These are phyloP conservation scores for Neopestalotiopsis sp. DNA, from an alignment of 2,329 filamentous ascomycete species.

Conservation along the genomic window DNA sequence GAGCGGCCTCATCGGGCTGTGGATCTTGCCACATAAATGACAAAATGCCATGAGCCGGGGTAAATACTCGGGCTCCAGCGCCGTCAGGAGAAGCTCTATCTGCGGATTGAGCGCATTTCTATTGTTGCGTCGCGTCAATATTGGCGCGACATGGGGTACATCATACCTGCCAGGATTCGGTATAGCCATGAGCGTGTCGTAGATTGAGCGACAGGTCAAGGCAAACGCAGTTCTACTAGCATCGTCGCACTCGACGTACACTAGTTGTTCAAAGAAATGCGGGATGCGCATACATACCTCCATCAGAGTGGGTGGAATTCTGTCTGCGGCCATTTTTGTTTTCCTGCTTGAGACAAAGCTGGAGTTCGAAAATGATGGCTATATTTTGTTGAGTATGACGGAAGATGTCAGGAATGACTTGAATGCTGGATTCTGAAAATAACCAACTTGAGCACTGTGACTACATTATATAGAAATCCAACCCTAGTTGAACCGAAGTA, in stretches of 20 bases:
- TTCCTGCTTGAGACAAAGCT: too few relatives aligned
- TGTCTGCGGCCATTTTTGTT: not conserved
- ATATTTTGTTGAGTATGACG: not conserved
- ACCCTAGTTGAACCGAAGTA: not conserved
- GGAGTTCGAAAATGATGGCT: not conserved
- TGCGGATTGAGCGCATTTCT: too few relatives aligned
- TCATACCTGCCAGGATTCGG: not conserved
- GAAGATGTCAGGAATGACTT: not conserved
- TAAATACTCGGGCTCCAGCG: too few relatives aligned
- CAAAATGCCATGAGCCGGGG: too few relatives aligned
- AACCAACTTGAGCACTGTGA: not conserved
- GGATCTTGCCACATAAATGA: too few relatives aligned
- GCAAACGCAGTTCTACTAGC: not conserved
- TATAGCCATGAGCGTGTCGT: not conserved
- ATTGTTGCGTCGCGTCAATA: too few relatives aligned
- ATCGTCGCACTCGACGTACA: not conserved
- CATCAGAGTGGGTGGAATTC: not conserved
- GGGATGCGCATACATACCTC: not conserved
- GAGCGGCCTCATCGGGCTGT: too few relatives aligned
- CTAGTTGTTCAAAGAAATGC: not conserved
- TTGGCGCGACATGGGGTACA: too few relatives aligned
- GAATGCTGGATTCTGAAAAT: not conserved
- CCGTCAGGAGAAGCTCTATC: too few relatives aligned
- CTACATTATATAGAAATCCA: not conserved
- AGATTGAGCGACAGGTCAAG: not conserved